These are phyloP conservation scores for Mangifera indica DNA, from an alignment of 345 rosid species.

Conservation along the genomic window DNA sequence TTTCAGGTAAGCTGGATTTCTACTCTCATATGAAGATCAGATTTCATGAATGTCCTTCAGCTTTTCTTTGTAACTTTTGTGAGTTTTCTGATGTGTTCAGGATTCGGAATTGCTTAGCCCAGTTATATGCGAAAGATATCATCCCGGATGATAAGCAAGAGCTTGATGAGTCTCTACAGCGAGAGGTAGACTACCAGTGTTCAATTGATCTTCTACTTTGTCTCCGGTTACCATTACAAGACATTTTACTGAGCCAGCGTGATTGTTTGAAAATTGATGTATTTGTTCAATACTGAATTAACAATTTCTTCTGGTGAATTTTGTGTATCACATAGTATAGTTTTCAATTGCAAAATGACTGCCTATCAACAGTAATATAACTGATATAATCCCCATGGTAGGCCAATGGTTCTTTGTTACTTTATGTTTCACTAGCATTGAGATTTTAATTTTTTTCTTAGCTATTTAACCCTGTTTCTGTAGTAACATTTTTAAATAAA, in stretches of 20 bases:
- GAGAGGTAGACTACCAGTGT: conserved; percentile 57
- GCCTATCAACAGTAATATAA: background rate
- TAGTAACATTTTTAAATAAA: background rate
- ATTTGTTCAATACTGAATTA: background rate
- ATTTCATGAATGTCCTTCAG: background rate
- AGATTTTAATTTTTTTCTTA: too few relatives aligned
- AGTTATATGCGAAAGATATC: conserved; percentile 86
- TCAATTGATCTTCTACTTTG: background rate
- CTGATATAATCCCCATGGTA: background rate
- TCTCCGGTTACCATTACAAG: background rate
- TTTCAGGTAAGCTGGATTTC: background rate
- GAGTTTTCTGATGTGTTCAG: conserved; percentile 36
- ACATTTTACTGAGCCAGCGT: background rate
- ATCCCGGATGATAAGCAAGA: conserved; percentile 99
- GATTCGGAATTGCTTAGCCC: conserved; percentile 85
- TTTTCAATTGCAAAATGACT: background rate
- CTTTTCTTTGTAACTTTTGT: background rate
- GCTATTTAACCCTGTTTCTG: too few relatives aligned
- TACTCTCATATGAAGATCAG: conserved; percentile 7
- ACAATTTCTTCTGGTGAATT: background rate
- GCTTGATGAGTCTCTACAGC: conserved; percentile 92
- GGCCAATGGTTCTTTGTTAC: background rate
- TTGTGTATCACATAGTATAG: background rate
- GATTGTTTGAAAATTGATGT: background rate
- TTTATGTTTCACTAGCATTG: background rate